phyloP scores from a whole-genome alignment of 2,329 filamentous ascomycete species.

The Diplodia corticola region DNA sequence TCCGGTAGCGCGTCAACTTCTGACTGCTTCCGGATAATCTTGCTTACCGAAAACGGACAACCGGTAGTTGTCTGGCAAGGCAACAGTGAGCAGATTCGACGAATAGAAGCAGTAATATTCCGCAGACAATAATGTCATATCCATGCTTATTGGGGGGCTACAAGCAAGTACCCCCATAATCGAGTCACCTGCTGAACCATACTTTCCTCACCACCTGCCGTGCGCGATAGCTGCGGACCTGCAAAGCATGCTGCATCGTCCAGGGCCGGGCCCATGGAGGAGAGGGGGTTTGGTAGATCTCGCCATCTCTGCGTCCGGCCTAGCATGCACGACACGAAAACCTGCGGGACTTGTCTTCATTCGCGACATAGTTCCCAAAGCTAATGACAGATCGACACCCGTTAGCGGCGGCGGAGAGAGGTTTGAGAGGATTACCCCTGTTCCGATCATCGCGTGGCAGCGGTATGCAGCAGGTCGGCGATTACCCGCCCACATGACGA shows the following conservation, averaged over 20 bases:
- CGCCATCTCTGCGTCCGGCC: too few species aligned
- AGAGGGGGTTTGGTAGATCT: neutral
- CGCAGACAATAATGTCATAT: neutral
- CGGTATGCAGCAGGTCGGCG: neutral
- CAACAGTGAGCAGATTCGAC: neutral
- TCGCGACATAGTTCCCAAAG: neutral
- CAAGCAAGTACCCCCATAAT: neutral
- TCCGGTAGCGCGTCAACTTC: neutral
- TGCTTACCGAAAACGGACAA: neutral
- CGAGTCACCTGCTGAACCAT: neutral
- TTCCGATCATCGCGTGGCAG: neutral
- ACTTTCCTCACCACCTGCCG: neutral
- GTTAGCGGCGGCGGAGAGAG: neutral
- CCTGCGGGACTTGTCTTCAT: neutral
- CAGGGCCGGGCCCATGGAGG: neutral
- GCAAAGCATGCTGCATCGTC: neutral
- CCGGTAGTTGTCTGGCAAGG: neutral
- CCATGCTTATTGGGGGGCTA: neutral
- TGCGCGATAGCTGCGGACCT: neutral
- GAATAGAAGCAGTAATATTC: neutral
- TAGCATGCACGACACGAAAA: neutral
- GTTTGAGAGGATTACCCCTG: neutral
- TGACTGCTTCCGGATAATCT: neutral
- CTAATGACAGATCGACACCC: neutral
- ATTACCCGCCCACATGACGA: constrained; percentile 6